Conservation (phyloP, 2,329 filamentous ascomycete species). For the Blumeria graminis region DNA sequence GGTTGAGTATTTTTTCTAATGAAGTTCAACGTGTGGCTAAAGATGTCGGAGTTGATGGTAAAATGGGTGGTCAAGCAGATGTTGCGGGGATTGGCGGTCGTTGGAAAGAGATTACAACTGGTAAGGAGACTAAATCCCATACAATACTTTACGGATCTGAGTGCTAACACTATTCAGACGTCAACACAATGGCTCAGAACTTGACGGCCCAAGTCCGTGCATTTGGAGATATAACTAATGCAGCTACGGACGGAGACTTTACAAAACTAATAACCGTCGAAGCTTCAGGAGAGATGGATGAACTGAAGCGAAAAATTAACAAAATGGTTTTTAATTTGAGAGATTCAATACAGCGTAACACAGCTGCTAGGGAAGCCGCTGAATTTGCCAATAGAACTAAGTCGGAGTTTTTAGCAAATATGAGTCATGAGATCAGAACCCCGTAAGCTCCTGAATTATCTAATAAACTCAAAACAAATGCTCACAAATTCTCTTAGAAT, state of each 20-base stretch:
- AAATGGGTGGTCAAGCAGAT: conserved; percentile 94
- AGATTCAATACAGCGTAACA: conserved; percentile 92
- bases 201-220: conserved; percentile 90
- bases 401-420: conserved; percentile 93
- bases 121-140: conserved; percentile 24
- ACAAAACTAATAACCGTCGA: conserved; percentile 92
- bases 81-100: conserved; percentile 77
- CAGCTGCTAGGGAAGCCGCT: conserved; percentile 80
- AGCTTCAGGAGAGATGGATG: conserved; percentile 96
- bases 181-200: conserved; percentile 28
- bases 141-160: too few species aligned
- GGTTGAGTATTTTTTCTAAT: conserved; percentile 84
- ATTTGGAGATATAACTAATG: conserved; percentile 95
- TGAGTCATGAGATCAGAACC: conserved; percentile 95
- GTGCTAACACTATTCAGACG: conserved; percentile 4
- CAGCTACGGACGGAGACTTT: conserved; percentile 90
- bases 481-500: neutral
- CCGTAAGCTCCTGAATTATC: conserved; percentile 24
- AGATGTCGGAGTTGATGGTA: conserved; percentile 90
- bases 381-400: conserved; percentile 96
- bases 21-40: conserved; percentile 89
- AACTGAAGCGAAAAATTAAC: conserved; percentile 97
- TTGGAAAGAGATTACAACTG: conserved; percentile 88
- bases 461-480: neutral
- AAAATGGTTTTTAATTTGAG: conserved; percentile 93